Conservation (phyloP, 495 filamentous ascomycete species). For the Stereocaulon alpinum region DNA sequence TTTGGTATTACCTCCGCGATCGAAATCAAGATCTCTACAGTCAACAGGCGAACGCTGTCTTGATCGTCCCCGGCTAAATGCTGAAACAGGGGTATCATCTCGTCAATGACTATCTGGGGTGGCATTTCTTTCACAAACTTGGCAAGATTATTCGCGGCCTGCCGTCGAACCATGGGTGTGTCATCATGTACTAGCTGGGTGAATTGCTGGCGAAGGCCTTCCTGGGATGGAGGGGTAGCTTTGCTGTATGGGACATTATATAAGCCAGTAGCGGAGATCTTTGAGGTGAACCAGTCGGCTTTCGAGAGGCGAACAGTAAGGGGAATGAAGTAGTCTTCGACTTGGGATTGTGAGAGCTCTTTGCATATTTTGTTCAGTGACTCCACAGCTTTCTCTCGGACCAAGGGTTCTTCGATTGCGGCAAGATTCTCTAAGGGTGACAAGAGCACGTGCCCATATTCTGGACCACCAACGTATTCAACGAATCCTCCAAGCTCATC, state of each 20-base stretch:
- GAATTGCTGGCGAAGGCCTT: conserved; percentile 82
- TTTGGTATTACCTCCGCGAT: conserved; percentile 97
- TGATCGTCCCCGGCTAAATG: conserved; percentile 92
- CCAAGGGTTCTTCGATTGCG: conserved; percentile 94
- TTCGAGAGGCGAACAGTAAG: conserved; percentile 90
- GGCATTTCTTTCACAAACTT: conserved; percentile 98
- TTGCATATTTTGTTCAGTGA: conserved; percentile 98
- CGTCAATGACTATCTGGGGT: conserved; percentile 77
- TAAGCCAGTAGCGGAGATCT: conserved; percentile 92
- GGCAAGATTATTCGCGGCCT: conserved; percentile 88
- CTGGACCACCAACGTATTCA: conserved; percentile 92
- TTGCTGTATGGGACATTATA: conserved; percentile 88
- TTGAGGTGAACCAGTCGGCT: conserved; percentile 99
- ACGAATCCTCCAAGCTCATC: conserved; percentile 93
- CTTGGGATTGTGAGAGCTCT: conserved; percentile 77
- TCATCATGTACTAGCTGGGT: conserved; percentile 91
- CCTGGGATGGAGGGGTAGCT: conserved; percentile 72
- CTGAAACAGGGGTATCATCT: conserved; percentile 98
- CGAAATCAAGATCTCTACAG: conserved; percentile 90
- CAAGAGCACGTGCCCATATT: conserved; percentile 89
- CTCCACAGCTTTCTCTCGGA: conserved; percentile 97
- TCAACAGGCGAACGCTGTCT: conserved; percentile 91
- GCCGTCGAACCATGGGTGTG: conserved; percentile 95
- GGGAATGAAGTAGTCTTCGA: conserved; percentile 94
- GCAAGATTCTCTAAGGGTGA: conserved; percentile 96